Percentiles rank a stretch among this genome's conserved stretches.
These are phyloP conservation scores for Kodamaea fukazawae DNA, from an alignment of 805 yeast genomes.

Conservation along the genomic window DNA sequence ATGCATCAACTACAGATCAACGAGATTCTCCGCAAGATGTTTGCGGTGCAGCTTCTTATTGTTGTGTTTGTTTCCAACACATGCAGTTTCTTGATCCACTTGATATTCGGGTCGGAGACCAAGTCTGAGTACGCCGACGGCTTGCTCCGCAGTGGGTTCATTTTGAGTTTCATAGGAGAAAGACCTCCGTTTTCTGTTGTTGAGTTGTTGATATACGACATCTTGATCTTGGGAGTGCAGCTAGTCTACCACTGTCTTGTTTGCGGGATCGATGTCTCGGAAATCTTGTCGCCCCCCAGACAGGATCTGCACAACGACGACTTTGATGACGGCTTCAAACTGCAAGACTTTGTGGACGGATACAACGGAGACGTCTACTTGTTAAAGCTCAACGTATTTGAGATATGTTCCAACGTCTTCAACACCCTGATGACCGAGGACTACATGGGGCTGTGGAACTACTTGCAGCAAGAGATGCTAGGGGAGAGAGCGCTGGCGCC, in stretches of 20 bases:
- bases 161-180: conserved; percentile 42
- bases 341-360: conserved; percentile 27
- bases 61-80: conserved; percentile 23
- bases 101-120: conserved; percentile 23
- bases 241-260: conserved; percentile 31
- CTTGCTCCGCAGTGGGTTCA: conserved; percentile 31
- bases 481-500: no score
- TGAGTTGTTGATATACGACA: conserved; percentile 29
- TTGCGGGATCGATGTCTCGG: conserved; percentile 32
- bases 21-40: conserved; percentile 17
- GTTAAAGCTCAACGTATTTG: conserved; percentile 24
- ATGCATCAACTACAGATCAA: conserved; percentile 21
- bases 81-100: conserved; percentile 24
- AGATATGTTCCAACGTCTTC: conserved; percentile 4
- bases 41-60: conserved; percentile 27
- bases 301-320: conserved; percentile 3
- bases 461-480: conserved; percentile 1
- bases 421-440: background rate
- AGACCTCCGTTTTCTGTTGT: conserved; percentile 23
- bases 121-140: conserved; percentile 15
- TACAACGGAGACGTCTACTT: conserved; percentile 38
- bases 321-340: conserved; percentile 4
- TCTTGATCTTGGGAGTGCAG: conserved; percentile 25
- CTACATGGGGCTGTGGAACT: conserved; percentile 1
- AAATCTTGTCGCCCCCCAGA: conserved; percentile 19